Percentiles rank a stretch among this genome's conserved stretches.
Conservation (phyloP, 768 basidiomycete genomes). For the Cantharellus anzutake region DNA sequence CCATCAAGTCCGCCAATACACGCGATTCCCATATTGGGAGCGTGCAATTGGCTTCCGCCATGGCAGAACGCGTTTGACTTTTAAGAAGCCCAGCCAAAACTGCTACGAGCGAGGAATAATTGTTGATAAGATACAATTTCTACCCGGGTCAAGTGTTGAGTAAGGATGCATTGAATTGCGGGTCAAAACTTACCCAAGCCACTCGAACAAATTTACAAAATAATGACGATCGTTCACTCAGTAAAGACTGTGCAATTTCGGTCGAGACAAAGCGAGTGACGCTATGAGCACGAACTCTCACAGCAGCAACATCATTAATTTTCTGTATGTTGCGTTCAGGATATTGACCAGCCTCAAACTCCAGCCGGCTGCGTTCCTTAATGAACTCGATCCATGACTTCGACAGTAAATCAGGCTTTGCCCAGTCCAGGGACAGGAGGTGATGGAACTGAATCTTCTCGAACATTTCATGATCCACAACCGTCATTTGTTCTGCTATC, state of each 20-base stretch:
- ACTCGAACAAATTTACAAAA: slow-evolving; percentile 68
- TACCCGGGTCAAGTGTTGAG: slow-evolving; percentile 15
- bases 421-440: slow-evolving; percentile 35
- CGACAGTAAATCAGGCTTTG: slow-evolving; percentile 22
- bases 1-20: slow-evolving; percentile 51
- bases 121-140: slow-evolving; percentile 66
- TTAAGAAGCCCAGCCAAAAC: slow-evolving; percentile 59
- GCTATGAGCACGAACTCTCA: slow-evolving; percentile 70
- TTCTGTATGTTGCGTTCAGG: slow-evolving; percentile 13
- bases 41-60: slow-evolving; percentile 47
- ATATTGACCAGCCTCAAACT: slow-evolving; percentile 15
- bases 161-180: not conserved
- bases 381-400: slow-evolving; percentile 73
- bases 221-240: slow-evolving; percentile 40
- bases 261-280: slow-evolving; percentile 63
- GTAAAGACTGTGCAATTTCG: slow-evolving; percentile 62
- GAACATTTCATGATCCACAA: slow-evolving; percentile 80
- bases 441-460: slow-evolving; percentile 76
- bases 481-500: slow-evolving; percentile 60
- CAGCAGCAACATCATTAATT: slow-evolving; percentile 54
- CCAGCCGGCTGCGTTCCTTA: slow-evolving; percentile 52
- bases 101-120: slow-evolving; percentile 62
- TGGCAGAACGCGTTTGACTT: slow-evolving; percentile 45
- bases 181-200: slow-evolving; percentile 44
- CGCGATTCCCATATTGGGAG: slow-evolving; percentile 53